Conservation (phyloP, 2,329 filamentous ascomycete species). For the Ophidiomyces ophidiicola region DNA sequence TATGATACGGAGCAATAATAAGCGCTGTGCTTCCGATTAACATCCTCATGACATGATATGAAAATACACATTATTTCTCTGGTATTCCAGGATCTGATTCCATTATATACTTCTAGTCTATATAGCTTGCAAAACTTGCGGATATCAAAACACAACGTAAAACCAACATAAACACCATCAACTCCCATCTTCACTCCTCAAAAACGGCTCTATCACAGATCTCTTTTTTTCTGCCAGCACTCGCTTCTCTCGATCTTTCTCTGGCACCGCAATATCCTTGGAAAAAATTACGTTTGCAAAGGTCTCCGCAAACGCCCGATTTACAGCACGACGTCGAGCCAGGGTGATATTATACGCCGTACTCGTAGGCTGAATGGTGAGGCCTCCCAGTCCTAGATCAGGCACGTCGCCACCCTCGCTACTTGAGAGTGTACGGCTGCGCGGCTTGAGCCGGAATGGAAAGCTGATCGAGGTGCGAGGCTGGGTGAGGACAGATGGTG, state of each 20-base stretch:
- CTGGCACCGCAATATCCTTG: slow-evolving; percentile 25
- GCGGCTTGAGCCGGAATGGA: slow-evolving; percentile 13
- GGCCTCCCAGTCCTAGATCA: slow-evolving; percentile 13
- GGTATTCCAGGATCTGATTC: too few species aligned
- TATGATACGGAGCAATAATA: too few species aligned
- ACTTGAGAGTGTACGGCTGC: slow-evolving; percentile 8
- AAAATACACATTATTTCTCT: too few species aligned
- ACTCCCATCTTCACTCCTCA: slow-evolving; percentile 64
- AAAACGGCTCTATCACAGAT: slow-evolving; percentile 58
- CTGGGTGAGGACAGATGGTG: slow-evolving; percentile 13
- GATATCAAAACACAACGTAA: too few species aligned
- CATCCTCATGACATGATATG: too few species aligned
- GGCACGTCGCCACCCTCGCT: slow-evolving; percentile 9
- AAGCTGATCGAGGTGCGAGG: slow-evolving; percentile 18
- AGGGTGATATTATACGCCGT: slow-evolving; percentile 38
- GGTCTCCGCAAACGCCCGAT: slow-evolving; percentile 51
- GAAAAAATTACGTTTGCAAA: slow-evolving; percentile 55
- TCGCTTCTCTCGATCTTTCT: slow-evolving; percentile 48
- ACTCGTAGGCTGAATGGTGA: slow-evolving; percentile 22
- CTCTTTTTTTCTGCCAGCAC: slow-evolving; percentile 52
- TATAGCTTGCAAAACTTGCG: too few species aligned
- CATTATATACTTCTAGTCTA: too few species aligned
- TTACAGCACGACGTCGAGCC: slow-evolving; percentile 47
- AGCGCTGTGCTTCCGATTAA: too few species aligned
- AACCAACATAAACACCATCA: slow-evolving; percentile 55